Percentiles rank a stretch among this genome's conserved stretches.
phyloP scores from a whole-genome alignment of 2,329 filamentous ascomycete species.

The Piedraia hortae region DNA sequence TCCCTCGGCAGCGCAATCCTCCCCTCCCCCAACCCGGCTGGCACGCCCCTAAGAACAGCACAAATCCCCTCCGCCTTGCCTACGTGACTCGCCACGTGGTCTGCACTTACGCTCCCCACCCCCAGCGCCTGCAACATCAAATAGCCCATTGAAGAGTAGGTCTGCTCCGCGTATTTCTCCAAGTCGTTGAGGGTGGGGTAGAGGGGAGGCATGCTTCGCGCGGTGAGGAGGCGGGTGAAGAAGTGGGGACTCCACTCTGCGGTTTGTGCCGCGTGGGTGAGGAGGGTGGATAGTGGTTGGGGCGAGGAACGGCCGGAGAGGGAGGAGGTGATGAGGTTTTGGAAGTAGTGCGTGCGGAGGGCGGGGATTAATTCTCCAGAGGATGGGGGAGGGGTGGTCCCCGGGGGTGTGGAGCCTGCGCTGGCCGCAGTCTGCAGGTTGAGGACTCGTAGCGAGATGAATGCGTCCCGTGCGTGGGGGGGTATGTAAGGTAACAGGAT shows the following conservation, averaged over 20 bases:
- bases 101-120: conserved; percentile 54
- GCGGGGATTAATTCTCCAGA: no score
- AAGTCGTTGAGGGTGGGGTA: conserved; percentile 45
- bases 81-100: conserved; percentile 83
- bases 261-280: conserved; percentile 39
- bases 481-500: conserved; percentile 69
- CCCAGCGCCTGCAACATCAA: conserved; percentile 56
- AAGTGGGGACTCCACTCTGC: conserved; percentile 25
- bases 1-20: conserved; percentile 63
- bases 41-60: conserved; percentile 63
- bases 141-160: conserved; percentile 81
- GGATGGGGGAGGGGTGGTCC: no score
- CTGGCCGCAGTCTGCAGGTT: conserved; percentile 87
- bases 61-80: conserved; percentile 81
- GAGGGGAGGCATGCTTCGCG: conserved; percentile 55
- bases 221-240: conserved; percentile 45
- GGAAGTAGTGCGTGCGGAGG: conserved; percentile 88
- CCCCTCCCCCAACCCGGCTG: conserved; percentile 28
- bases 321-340: conserved; percentile 53
- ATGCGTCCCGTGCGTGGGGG: conserved; percentile 44
- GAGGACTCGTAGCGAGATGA: conserved; percentile 70
- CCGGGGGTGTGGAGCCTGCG: conserved; percentile 58
- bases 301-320: conserved; percentile 56
- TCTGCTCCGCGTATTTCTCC: conserved; percentile 80
- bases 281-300: conserved; percentile 68